Conservation (phyloP, 441 rosid genomes). For the Brassica balearica region DNA sequence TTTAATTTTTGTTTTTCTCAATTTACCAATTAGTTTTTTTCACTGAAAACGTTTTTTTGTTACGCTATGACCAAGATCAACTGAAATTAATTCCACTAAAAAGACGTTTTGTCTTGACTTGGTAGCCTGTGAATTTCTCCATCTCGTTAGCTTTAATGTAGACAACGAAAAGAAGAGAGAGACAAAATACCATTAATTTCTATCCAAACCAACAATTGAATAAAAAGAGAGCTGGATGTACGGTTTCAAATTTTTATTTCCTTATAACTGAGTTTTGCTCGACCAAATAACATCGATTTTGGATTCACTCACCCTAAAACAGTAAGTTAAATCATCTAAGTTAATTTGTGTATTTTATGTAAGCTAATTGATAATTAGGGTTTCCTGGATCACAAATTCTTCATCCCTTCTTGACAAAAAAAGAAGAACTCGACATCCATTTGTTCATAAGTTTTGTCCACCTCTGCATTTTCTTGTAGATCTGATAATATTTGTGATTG, state of each 20-base stretch:
- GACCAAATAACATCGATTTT: conserved; percentile 1
- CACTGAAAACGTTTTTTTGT: neutral
- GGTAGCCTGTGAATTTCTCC: conserved; percentile 20
- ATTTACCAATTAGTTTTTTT: neutral
- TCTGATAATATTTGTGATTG: neutral
- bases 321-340: conserved; percentile 20
- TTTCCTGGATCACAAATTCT: conserved; percentile 1
- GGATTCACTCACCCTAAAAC: conserved; percentile 15
- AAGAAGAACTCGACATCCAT: neutral
- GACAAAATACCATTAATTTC: conserved; percentile 14
- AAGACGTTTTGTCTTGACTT: conserved; percentile 16
- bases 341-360: neutral
- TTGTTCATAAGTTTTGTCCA: neutral
- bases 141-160: conserved; percentile 15
- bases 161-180: conserved; percentile 15
- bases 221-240: neutral
- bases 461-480: neutral
- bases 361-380: conserved; percentile 27
- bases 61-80: neutral
- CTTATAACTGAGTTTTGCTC: conserved; percentile 1
- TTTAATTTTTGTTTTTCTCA: neutral
- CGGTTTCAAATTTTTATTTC: neutral
- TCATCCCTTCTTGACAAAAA: neutral
- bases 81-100: neutral
- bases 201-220: conserved; percentile 11